A percentile compares a stretch with the other conserved stretches of the same genome.
phyloP scores from a whole-genome alignment of 176 grass and related monocot species.

The Triticum urartu region DNA sequence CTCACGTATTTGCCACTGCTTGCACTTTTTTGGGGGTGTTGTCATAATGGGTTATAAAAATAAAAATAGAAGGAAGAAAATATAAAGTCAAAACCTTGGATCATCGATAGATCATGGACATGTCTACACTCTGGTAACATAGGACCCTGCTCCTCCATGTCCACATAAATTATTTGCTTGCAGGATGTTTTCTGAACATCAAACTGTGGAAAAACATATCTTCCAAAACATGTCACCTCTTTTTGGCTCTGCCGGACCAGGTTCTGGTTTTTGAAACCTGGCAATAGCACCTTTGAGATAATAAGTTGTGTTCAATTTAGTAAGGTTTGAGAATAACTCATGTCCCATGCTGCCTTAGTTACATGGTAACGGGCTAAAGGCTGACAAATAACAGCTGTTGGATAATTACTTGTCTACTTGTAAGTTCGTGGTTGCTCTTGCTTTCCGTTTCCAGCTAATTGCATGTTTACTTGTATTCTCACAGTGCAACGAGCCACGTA shows the following conservation, averaged over 20 bases:
- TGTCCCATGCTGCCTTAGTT: not conserved
- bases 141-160: not conserved
- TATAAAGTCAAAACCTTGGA: not conserved
- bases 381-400: not conserved
- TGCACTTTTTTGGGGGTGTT: not conserved
- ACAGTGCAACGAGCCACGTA: conserved; percentile 91
- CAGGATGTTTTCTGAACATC: not conserved
- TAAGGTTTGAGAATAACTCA: not conserved
- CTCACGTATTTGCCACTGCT: not conserved
- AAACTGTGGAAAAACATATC: not conserved
- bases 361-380: not conserved
- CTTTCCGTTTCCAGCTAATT: conserved; percentile 29
- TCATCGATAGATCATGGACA: not conserved
- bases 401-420: not conserved
- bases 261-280: not conserved
- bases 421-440: conserved; percentile 15
- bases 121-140: not conserved
- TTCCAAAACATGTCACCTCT: not conserved
- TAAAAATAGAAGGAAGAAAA: not conserved
- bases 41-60: not conserved
- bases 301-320: not conserved
- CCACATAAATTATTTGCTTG: not conserved
- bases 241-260: not conserved
- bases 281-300: not conserved
- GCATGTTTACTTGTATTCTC: conserved; percentile 30